A percentile compares a stretch with the other conserved stretches of the same genome.
Conservation (phyloP, 495 filamentous ascomycete species). For the Parachaetomium inaequale region DNA sequence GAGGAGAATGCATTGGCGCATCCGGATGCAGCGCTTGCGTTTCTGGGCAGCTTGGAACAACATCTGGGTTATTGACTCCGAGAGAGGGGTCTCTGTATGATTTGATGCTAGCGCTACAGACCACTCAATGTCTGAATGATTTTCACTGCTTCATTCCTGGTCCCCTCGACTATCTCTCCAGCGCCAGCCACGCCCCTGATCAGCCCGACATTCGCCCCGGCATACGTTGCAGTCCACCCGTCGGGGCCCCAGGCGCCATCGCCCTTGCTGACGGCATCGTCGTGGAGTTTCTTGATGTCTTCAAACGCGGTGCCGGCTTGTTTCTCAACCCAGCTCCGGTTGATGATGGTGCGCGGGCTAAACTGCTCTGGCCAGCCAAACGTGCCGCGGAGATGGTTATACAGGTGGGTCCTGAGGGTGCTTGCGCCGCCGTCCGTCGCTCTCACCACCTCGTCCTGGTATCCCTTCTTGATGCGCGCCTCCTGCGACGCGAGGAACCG, state of each 20-base stretch:
- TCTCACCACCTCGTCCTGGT: conserved; percentile 81
- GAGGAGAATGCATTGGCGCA: conserved; percentile 14
- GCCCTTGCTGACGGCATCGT: conserved; percentile 49
- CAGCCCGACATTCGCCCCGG: conserved; percentile 57
- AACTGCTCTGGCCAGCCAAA: conserved; percentile 64
- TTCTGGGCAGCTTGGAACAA: not conserved
- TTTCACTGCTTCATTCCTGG: conserved; percentile 59
- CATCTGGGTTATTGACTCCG: not conserved
- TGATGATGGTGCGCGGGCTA: conserved; percentile 59
- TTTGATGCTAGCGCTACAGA: not conserved
- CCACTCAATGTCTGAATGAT: conserved; percentile 39
- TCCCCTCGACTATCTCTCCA: conserved; percentile 62
- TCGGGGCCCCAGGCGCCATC: conserved; percentile 60
- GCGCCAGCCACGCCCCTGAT: conserved; percentile 64
- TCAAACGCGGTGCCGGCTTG: conserved; percentile 52
- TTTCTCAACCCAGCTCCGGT: conserved; percentile 58
- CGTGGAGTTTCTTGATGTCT: conserved; percentile 58
- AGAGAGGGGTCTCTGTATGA: not conserved
- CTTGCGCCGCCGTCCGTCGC: conserved; percentile 59
- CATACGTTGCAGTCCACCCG: conserved; percentile 69
- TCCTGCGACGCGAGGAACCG: conserved; percentile 85
- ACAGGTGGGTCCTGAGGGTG: conserved; percentile 65
- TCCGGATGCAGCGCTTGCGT: not conserved
- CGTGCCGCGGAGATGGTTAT: conserved; percentile 66
- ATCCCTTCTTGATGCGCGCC: conserved; percentile 80